These are phyloP conservation scores for Plasmodium cynomolgi DNA, from an alignment of 169 alveolate genomes.

Conservation along the genomic window DNA sequence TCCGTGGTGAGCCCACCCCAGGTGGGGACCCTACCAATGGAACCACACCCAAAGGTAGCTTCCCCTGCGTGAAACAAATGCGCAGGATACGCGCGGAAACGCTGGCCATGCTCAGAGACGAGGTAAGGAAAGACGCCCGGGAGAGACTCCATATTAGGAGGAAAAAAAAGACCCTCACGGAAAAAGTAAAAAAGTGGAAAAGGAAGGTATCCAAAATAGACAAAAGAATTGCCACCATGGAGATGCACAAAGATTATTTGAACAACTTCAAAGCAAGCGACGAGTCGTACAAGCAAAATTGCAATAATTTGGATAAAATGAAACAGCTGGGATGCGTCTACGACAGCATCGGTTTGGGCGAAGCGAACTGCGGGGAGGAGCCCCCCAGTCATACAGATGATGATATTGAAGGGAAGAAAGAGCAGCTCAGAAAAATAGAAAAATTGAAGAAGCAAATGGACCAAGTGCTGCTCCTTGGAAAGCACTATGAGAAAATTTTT, in stretches of 20 bases:
- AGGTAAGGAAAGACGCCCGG: slow-evolving; percentile 10
- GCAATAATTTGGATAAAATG: slow-evolving; percentile 36
- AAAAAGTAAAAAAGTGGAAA: slow-evolving; percentile 1
- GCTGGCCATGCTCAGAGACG: slow-evolving; percentile 18
- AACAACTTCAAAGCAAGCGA: slow-evolving; percentile 7
- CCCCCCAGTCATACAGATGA: not conserved
- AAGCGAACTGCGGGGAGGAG: not conserved
- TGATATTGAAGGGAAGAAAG: not conserved
- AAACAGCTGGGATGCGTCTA: slow-evolving; percentile 16
- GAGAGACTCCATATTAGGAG: not conserved
- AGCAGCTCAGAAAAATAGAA: not conserved
- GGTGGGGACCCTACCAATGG: not conserved
- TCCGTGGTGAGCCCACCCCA: not conserved
- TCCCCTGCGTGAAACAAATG: not conserved
- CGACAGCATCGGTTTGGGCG: slow-evolving; percentile 1
- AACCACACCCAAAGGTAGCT: not conserved
- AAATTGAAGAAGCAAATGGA: slow-evolving; percentile 4
- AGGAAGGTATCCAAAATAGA: slow-evolving; percentile 14
- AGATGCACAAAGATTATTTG: slow-evolving; percentile 25
- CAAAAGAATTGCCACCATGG: slow-evolving; percentile 15
- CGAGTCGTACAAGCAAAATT: not conserved
- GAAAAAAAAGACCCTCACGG: not conserved
- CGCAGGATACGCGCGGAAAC: not conserved
- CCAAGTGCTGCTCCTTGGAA: not conserved
- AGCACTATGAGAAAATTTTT: not conserved